phyloP scores from a whole-genome alignment of 169 alveolate genomes.

The Babesia caballi region DNA sequence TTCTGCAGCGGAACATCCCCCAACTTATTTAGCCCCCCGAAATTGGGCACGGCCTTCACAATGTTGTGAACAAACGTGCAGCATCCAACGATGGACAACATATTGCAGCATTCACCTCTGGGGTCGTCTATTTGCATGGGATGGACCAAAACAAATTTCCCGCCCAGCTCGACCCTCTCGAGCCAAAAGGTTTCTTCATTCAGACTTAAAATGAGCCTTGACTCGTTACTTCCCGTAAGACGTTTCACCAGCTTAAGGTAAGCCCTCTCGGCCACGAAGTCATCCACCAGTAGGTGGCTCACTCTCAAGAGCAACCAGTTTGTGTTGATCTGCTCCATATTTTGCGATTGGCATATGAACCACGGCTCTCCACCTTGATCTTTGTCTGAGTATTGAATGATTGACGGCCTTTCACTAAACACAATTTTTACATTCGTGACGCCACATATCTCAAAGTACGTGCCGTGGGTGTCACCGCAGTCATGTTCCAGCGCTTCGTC shows the following conservation, averaged over 20 bases:
- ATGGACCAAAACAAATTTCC: constrained; percentile 2
- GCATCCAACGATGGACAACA: constrained; percentile 14
- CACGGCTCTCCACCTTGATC: background rate
- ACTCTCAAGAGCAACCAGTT: constrained; percentile 26
- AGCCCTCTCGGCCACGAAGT: background rate
- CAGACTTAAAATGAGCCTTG: constrained; percentile 14
- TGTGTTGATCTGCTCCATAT: background rate
- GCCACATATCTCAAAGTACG: constrained; percentile 40
- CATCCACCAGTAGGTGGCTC: background rate
- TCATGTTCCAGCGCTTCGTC: background rate
- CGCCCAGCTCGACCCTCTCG: constrained; percentile 32
- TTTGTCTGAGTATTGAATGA: background rate
- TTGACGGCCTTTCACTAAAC: constrained; percentile 21
- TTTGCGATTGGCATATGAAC: background rate
- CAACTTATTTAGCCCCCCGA: background rate
- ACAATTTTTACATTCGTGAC: background rate
- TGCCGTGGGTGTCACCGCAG: background rate
- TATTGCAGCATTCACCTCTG: background rate
- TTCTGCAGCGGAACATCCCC: background rate
- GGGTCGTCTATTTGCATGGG: background rate
- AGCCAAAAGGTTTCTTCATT: constrained; percentile 9
- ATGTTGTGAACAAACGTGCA: constrained; percentile 17
- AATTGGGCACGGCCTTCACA: constrained; percentile 4
- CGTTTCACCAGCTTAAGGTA: constrained; percentile 15
- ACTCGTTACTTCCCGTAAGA: background rate